Evolutionary conservation across 169 alveolate species (phyloP).

Genomic region (Eimeria praecox): DNA sequence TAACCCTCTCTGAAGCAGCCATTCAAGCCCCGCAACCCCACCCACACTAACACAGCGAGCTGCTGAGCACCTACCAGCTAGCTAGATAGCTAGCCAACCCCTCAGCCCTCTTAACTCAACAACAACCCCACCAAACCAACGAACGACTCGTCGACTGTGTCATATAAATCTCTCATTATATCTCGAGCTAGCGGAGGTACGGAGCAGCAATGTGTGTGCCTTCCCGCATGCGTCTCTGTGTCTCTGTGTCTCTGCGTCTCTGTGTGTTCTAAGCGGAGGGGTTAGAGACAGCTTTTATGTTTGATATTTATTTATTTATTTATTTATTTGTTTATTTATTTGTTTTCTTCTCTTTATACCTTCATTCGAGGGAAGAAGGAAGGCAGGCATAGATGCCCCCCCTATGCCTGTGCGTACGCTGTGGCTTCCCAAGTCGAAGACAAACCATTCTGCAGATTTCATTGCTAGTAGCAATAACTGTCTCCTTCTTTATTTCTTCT

Average conservation of each 20-base stretch:
- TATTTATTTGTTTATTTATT: neutral
- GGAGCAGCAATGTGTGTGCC: too few species aligned
- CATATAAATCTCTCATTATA: neutral
- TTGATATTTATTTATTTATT: neutral
- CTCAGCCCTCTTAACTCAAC: neutral
- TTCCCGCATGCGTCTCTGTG: too few species aligned
- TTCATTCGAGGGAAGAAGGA: neutral
- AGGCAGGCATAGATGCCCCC: neutral
- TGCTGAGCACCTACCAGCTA: neutral
- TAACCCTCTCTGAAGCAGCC: neutral
- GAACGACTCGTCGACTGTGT: neutral
- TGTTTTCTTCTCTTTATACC: neutral
- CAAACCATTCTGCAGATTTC: neutral
- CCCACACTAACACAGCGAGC: neutral
- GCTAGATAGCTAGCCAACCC: conserved; percentile 8
- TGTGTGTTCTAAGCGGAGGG: too few species aligned
- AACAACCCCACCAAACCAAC: neutral
- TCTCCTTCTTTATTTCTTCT: neutral
- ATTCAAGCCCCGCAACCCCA: neutral
- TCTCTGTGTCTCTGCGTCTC: too few species aligned
- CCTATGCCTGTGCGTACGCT: neutral
- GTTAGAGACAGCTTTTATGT: too few species aligned
- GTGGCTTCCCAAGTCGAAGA: neutral
- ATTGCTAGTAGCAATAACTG: neutral
- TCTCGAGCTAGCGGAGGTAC: neutral